phyloP scores from a whole-genome alignment of 192 early-diverging fungal genomes.

The Gonapodya prolifera region DNA sequence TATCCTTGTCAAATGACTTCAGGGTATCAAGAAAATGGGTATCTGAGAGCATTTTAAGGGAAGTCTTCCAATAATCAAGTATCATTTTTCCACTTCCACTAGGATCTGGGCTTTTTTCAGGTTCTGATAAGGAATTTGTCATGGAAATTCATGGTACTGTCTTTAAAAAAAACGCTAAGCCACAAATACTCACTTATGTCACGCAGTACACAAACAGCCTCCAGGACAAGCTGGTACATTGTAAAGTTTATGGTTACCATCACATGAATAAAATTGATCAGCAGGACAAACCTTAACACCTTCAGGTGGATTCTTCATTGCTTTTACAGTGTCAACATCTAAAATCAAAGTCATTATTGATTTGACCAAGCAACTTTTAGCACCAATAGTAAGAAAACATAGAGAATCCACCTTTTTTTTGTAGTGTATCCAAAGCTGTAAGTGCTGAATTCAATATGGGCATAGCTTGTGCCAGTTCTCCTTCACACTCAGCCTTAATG shows the following conservation, averaged over 20 bases:
- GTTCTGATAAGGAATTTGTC: slow-evolving; percentile 12
- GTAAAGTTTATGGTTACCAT: no score
- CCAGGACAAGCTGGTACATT: slow-evolving; percentile 34
- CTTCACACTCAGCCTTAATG: slow-evolving; percentile 47
- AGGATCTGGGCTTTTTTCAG: slow-evolving; percentile 43
- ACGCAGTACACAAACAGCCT: slow-evolving; percentile 48
- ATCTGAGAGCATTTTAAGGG: slow-evolving; percentile 39
- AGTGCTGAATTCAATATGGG: slow-evolving; percentile 41
- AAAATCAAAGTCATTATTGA: no score
- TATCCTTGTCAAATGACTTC: slow-evolving; percentile 45
- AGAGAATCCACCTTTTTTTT: no score
- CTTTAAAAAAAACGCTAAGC: no score
- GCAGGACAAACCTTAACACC: slow-evolving; percentile 30
- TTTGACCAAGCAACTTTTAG: no score
- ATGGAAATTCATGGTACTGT: background rate
- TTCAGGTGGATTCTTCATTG: slow-evolving; percentile 46
- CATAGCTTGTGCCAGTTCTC: slow-evolving; percentile 45
- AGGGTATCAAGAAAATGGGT: slow-evolving; percentile 36
- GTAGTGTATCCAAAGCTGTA: slow-evolving; percentile 39
- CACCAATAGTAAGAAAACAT: no score
- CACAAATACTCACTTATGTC: slow-evolving; percentile 25
- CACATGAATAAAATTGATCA: no score
- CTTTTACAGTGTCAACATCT: slow-evolving; percentile 45
- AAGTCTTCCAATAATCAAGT: slow-evolving; percentile 42
- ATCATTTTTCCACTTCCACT: slow-evolving; percentile 46